These are phyloP conservation scores for Fusarium chuoi DNA, from an alignment of 2,329 filamentous ascomycete genomes.

Conservation along the genomic window DNA sequence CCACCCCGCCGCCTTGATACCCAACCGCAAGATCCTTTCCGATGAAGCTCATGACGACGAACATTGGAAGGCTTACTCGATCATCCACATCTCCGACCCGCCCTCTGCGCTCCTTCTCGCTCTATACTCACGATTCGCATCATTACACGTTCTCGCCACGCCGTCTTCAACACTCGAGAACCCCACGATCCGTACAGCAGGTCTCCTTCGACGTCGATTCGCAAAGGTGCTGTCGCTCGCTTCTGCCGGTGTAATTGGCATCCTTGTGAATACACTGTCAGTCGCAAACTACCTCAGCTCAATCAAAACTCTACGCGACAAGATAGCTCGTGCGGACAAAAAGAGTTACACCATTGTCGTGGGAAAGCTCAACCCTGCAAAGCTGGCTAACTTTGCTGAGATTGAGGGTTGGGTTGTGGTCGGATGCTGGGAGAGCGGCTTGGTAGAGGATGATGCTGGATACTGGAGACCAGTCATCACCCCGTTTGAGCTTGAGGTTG, in stretches of 20 bases:
- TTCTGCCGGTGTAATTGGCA: slow-evolving; percentile 87
- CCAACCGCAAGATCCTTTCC: slow-evolving; percentile 77
- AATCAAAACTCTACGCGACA: slow-evolving; percentile 75
- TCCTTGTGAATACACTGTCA: slow-evolving; percentile 94
- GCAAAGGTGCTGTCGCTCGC: slow-evolving; percentile 83
- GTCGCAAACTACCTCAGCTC: slow-evolving; percentile 90
- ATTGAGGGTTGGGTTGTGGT: slow-evolving; percentile 97
- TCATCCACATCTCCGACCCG: slow-evolving; percentile 88
- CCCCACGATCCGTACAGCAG: slow-evolving; percentile 57
- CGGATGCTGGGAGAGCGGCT: slow-evolving; percentile 95
- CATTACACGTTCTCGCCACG: slow-evolving; percentile 81
- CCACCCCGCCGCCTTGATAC: slow-evolving; percentile 81
- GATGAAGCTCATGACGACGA: slow-evolving; percentile 54
- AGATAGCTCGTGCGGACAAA: slow-evolving; percentile 84
- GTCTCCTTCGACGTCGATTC: slow-evolving; percentile 83
- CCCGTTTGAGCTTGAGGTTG: slow-evolving; percentile 89
- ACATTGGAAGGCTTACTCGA: slow-evolving; percentile 72
- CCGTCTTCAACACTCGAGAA: slow-evolving; percentile 64
- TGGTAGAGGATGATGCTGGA: slow-evolving; percentile 83
- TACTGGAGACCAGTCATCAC: slow-evolving; percentile 93
- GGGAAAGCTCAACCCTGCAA: slow-evolving; percentile 94
- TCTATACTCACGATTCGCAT: slow-evolving; percentile 82
- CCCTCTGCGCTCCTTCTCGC: slow-evolving; percentile 86
- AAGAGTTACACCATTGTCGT: slow-evolving; percentile 98
- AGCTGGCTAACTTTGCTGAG: slow-evolving; percentile 95